A percentile compares a stretch with the other conserved stretches of the same genome.
These are phyloP conservation scores for Lojkania enalia DNA, from an alignment of 2,329 filamentous ascomycete species.

Conservation along the genomic window DNA sequence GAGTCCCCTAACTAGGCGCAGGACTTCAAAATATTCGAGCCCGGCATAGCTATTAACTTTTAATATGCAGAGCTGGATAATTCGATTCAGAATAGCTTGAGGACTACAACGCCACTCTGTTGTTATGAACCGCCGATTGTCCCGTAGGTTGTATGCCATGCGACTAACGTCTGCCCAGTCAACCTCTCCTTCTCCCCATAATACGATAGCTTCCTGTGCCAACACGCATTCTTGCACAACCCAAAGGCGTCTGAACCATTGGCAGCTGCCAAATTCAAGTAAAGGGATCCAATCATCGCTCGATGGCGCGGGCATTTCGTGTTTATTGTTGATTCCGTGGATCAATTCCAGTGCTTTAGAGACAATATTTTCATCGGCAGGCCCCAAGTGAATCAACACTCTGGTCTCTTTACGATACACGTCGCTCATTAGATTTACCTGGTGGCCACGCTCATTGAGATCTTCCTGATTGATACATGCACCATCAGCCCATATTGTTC, in stretches of 20 bases:
- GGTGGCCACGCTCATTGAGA: slow-evolving; percentile 2
- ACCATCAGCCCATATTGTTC: slow-evolving; percentile 9
- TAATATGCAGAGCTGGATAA: too few species aligned
- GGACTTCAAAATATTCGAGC: too few species aligned
- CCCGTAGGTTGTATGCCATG: too few species aligned
- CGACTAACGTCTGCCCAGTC: too few species aligned
- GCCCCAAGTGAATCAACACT: not conserved
- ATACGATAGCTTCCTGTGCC: not conserved
- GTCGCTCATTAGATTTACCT: slow-evolving; percentile 1
- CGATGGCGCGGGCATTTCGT: too few species aligned
- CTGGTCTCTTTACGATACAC: not conserved
- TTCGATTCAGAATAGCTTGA: too few species aligned
- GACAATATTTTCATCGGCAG: not conserved
- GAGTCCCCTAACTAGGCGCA: too few species aligned
- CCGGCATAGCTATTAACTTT: too few species aligned
- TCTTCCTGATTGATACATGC: slow-evolving; percentile 8
- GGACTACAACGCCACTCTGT: too few species aligned
- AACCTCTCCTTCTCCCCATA: not conserved
- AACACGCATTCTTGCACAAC: not conserved
- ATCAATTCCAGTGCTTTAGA: not conserved
- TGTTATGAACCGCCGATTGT: too few species aligned
- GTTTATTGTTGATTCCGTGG: not conserved
- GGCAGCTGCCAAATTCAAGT: not conserved
- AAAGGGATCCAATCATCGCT: not conserved
- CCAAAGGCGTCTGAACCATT: not conserved